phyloP scores from a whole-genome alignment of 108 stramenopile genomes.

The Hondaea fermentalgiana region DNA sequence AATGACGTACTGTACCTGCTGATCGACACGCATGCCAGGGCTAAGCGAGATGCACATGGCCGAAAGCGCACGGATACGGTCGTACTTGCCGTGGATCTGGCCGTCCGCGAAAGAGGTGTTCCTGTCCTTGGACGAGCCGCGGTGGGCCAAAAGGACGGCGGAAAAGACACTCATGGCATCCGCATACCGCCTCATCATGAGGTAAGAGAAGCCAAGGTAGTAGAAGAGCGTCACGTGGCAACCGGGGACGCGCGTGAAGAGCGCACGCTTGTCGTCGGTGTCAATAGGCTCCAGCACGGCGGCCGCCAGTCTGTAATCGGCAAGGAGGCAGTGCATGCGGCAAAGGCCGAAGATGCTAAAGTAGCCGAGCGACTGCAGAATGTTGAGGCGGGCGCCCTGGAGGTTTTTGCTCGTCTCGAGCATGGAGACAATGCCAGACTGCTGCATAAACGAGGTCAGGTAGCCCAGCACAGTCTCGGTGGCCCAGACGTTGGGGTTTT shows the following conservation, averaged over 20 bases:
- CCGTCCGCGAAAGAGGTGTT: slow-evolving; percentile 52
- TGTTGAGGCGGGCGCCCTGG: background rate
- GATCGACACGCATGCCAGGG: slow-evolving; percentile 52
- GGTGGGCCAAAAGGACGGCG: slow-evolving; percentile 37
- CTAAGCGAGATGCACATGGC: slow-evolving; percentile 57
- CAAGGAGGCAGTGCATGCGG: slow-evolving; percentile 87
- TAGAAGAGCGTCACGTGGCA: slow-evolving; percentile 77
- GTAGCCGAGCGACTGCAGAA: slow-evolving; percentile 62
- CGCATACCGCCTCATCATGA: slow-evolving; percentile 88
- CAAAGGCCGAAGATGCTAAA: slow-evolving; percentile 79
- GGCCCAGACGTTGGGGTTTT: slow-evolving; percentile 80
- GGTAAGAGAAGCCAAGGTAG: slow-evolving; percentile 76
- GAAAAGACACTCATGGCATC: slow-evolving; percentile 69
- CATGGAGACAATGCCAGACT: slow-evolving; percentile 41
- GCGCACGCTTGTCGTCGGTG: slow-evolving; percentile 29
- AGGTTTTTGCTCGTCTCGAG: slow-evolving; percentile 15
- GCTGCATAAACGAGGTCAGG: slow-evolving; percentile 70
- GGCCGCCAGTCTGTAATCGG: slow-evolving; percentile 76
- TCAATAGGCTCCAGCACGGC: slow-evolving; percentile 60
- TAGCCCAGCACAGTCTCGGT: slow-evolving; percentile 79
- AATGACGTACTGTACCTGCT: slow-evolving; percentile 56
- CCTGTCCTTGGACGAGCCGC: slow-evolving; percentile 2
- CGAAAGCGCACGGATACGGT: slow-evolving; percentile 76
- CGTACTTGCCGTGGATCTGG: slow-evolving; percentile 67
- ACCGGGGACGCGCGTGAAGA: slow-evolving; percentile 55